Conservation (phyloP, 2,329 filamentous ascomycete genomes). For the Colletotrichum eleusines region DNA sequence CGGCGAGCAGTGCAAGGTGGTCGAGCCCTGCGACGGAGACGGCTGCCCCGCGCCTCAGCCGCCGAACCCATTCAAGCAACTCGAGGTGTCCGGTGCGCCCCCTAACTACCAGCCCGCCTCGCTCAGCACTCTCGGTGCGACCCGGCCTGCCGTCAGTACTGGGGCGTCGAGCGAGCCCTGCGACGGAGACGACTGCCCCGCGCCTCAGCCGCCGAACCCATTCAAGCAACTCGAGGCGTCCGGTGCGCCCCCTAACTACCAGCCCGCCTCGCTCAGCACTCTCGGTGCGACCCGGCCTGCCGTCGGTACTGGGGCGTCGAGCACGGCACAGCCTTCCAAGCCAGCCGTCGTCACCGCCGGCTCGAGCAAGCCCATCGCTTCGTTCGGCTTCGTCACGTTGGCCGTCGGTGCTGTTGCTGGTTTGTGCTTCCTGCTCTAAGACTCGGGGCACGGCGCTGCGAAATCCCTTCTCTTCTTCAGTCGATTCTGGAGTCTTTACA, state of each 20-base stretch:
- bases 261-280: neutral
- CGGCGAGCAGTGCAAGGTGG: slow-evolving; percentile 48
- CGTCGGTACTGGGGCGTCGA: too few relatives aligned
- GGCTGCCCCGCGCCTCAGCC: slow-evolving; percentile 48
- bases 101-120: neutral
- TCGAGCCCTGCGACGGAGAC: slow-evolving; percentile 46
- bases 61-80: slow-evolving; percentile 24
- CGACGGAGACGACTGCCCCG: slow-evolving; percentile 48
- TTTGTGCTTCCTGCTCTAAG: neutral
- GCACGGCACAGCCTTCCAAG: neutral
- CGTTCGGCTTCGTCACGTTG: neutral
- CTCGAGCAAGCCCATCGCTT: neutral
- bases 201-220: slow-evolving; percentile 40
- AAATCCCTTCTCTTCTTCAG: neutral
- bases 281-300: neutral
- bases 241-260: neutral
- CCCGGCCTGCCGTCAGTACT: neutral
- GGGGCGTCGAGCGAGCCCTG: too few relatives aligned
- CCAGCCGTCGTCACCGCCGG: neutral
- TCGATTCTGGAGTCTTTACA: neutral
- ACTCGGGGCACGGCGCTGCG: neutral
- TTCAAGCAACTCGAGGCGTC: neutral
- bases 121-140: neutral
- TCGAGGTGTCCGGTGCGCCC: neutral
- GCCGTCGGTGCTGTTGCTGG: neutral